Conservation (phyloP, 2,329 filamentous ascomycete genomes). For the Trichocomaceae sp. region DNA sequence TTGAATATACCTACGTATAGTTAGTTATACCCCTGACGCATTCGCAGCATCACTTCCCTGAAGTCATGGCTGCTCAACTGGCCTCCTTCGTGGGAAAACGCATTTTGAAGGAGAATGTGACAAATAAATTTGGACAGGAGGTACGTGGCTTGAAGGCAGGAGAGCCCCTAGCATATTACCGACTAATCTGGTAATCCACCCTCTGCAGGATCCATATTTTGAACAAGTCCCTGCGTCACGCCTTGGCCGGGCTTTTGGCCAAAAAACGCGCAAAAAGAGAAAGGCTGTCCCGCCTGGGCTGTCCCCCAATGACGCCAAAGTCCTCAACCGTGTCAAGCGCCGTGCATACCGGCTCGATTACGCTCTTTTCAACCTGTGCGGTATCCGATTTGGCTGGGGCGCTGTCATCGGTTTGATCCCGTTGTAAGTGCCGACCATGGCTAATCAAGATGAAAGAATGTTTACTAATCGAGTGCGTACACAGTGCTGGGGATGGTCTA, state of each 20-base stretch:
- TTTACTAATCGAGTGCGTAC: not conserved
- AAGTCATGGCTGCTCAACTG: conserved; percentile 17
- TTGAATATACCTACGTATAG: not conserved
- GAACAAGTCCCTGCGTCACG: conserved; percentile 71
- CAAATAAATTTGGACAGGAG: conserved; percentile 38
- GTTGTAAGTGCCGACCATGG: conserved; percentile 54
- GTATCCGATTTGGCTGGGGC: conserved; percentile 82
- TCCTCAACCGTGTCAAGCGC: conserved; percentile 80
- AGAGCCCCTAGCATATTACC: not conserved
- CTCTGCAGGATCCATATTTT: conserved; percentile 78
- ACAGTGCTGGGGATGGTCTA: conserved; percentile 64
- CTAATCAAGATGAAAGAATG: not conserved
- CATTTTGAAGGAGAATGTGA: conserved; percentile 32
- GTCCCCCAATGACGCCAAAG: conserved; percentile 69
- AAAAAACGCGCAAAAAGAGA: conserved; percentile 74
- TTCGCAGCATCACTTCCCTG: not conserved
- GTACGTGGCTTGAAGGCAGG: conserved; percentile 20
- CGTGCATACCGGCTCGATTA: conserved; percentile 82
- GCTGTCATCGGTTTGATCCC: conserved; percentile 80
- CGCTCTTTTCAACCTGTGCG: conserved; percentile 71
- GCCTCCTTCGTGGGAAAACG: conserved; percentile 26
- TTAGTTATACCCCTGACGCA: too few relatives aligned
- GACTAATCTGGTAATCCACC: not conserved
- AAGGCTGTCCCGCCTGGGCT: conserved; percentile 79
- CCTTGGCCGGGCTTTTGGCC: conserved; percentile 56